These are phyloP conservation scores for Nitzschia sp. DNA, from an alignment of 108 stramenopile species.

Conservation along the genomic window DNA sequence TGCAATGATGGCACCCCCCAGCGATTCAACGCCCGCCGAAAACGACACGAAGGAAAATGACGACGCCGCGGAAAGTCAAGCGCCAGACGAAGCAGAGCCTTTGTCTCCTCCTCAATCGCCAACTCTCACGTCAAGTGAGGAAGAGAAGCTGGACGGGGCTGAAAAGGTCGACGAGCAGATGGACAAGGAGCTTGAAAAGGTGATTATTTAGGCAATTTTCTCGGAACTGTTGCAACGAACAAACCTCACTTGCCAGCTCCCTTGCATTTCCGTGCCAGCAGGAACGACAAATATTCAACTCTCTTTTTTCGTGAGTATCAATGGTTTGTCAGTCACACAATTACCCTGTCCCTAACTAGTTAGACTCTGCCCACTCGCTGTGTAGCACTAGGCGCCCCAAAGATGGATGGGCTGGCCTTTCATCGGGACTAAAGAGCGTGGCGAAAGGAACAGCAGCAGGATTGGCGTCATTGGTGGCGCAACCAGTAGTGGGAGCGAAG, in stretches of 20 bases:
- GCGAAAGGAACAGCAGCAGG: slow-evolving; percentile 84
- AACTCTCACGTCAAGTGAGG: too few species aligned
- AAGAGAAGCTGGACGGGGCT: too few species aligned
- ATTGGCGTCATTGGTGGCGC: slow-evolving; percentile 72
- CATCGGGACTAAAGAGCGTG: slow-evolving; percentile 73
- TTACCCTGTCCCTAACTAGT: slow-evolving; percentile 23
- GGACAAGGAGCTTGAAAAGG: slow-evolving; percentile 16
- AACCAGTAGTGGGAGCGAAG: slow-evolving; percentile 87
- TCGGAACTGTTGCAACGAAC: not conserved
- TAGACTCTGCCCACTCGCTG: slow-evolving; percentile 26
- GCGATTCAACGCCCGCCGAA: too few species aligned
- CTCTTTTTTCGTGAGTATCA: slow-evolving; percentile 79
- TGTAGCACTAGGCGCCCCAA: slow-evolving; percentile 84
- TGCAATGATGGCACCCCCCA: too few species aligned
- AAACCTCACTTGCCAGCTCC: not conserved
- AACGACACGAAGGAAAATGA: too few species aligned
- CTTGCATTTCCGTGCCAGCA: not conserved
- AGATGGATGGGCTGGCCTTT: slow-evolving; percentile 86
- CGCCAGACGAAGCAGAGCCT: too few species aligned
- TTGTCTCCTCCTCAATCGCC: too few species aligned
- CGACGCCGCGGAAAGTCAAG: too few species aligned
- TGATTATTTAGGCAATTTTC: too few species aligned
- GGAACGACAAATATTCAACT: slow-evolving; percentile 38
- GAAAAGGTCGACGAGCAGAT: not conserved
- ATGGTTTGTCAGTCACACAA: slow-evolving; percentile 29